A percentile compares a stretch with the other conserved stretches of the same genome.
Conservation (phyloP, 2,329 filamentous ascomycete genomes). For the Sarocladium kiliense region DNA sequence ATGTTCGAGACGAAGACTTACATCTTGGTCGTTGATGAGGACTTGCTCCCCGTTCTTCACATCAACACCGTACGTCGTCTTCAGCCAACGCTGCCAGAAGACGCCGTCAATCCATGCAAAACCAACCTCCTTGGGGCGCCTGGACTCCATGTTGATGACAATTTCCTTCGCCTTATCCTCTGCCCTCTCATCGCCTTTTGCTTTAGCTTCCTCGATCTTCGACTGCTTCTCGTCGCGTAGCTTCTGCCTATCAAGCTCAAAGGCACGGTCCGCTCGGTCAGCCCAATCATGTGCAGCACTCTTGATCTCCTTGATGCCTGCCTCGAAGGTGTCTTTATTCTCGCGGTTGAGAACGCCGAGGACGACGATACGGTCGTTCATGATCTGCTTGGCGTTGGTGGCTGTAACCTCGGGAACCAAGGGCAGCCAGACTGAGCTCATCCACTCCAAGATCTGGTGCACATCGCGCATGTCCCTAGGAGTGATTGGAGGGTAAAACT, state of each 20-base stretch:
- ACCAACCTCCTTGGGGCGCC: conserved; percentile 79
- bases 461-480: conserved; percentile 91
- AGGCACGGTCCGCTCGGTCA: conserved; percentile 87
- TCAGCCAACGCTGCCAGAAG: conserved; percentile 97
- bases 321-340: conserved; percentile 70
- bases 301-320: conserved; percentile 85
- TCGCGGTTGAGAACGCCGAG: conserved; percentile 81
- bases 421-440: conserved; percentile 93
- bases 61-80: conserved; percentile 90
- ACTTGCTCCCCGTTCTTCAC: conserved; percentile 84
- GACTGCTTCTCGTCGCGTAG: conserved; percentile 91
- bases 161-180: conserved; percentile 84
- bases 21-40: conserved; percentile 95
- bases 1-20: too few relatives aligned
- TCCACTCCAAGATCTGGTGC: conserved; percentile 75
- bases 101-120: conserved; percentile 97
- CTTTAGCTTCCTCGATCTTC: conserved; percentile 92
- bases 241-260: conserved; percentile 90
- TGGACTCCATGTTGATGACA: conserved; percentile 82
- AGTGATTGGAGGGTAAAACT: conserved; percentile 82
- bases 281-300: conserved; percentile 96
- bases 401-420: conserved; percentile 92
- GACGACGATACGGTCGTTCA: conserved; percentile 93
- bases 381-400: conserved; percentile 87
- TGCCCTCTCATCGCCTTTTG: conserved; percentile 84